A percentile compares a stretch with the other conserved stretches of the same genome.
Conservation (phyloP, 345 rosid species). For the Gossypium turneri region DNA sequence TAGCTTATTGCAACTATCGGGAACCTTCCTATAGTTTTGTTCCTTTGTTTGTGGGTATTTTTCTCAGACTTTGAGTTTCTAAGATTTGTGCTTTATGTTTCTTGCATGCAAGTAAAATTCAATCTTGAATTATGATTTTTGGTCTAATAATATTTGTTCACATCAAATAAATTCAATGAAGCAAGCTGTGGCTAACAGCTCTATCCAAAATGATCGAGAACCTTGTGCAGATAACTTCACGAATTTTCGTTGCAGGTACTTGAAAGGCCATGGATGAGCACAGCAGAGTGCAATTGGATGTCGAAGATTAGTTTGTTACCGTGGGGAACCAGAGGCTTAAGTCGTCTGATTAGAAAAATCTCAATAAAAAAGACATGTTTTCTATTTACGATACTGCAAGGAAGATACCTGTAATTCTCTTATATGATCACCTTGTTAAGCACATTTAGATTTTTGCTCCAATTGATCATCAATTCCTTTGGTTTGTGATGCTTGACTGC, state of each 20-base stretch:
- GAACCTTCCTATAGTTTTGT: not conserved
- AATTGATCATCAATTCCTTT: conserved; percentile 1
- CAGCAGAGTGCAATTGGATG: conserved; percentile 33
- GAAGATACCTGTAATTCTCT: conserved; percentile 13
- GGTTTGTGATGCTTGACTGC: conserved; percentile 6
- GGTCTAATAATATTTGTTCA: not conserved
- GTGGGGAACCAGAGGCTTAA: conserved; percentile 10
- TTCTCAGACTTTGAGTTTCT: not conserved
- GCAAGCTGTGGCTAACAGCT: not conserved
- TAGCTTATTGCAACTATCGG: not conserved
- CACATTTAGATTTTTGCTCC: not conserved
- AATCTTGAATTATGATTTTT: not conserved
- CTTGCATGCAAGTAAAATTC: not conserved
- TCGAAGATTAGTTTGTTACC: conserved; percentile 11
- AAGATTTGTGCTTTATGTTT: not conserved
- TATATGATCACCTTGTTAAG: conserved; percentile 25
- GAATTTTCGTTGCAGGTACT: conserved; percentile 50
- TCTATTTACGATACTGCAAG: conserved; percentile 7
- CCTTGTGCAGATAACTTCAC: conserved; percentile 8
- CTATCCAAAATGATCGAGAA: not conserved
- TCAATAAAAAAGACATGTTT: conserved; percentile 13
- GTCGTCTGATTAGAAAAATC: conserved; percentile 17
- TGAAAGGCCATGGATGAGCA: conserved; percentile 39
- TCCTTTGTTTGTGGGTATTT: not conserved
- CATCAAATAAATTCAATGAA: not conserved